These are phyloP conservation scores for Pseudisothecium myosuroides DNA, from an alignment of 225 moss, liverwort and hornwort genomes.

Conservation along the genomic window DNA sequence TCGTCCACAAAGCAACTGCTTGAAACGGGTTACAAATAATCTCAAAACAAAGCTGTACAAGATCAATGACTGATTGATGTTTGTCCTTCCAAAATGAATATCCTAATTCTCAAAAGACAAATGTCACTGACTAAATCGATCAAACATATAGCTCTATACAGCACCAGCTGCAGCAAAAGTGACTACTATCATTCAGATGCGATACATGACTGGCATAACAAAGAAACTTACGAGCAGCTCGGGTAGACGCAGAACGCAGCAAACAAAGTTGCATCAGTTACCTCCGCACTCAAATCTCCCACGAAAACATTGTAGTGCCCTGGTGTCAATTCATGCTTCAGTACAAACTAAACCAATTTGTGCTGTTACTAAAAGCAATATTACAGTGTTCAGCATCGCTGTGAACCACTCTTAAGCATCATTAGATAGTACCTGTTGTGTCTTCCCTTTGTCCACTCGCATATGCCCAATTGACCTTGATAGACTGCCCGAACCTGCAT, in stretches of 20 bases:
- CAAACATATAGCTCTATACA: not conserved
- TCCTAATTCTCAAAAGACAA: not conserved
- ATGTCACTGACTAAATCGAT: not conserved
- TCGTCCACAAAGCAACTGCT: not conserved
- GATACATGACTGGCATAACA: not conserved
- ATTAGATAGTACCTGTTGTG: conserved; percentile 61
- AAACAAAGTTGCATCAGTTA: conserved; percentile 94
- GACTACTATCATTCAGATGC: not conserved
- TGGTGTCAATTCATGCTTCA: conserved; percentile 17
- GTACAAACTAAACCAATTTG: not conserved
- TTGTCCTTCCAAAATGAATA: not conserved
- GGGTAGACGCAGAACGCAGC: conserved; percentile 95
- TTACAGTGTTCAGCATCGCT: not conserved
- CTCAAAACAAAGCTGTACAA: not conserved
- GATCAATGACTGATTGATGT: not conserved
- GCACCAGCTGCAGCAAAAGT: not conserved
- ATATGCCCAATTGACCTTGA: conserved; percentile 99
- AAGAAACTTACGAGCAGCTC: conserved; percentile 87
- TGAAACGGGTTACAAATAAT: not conserved
- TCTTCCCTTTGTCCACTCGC: conserved; percentile 98
- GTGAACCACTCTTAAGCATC: not conserved
- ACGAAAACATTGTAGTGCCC: conserved; percentile 96
- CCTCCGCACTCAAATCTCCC: conserved; percentile 96
- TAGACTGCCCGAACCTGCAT: conserved; percentile 86
- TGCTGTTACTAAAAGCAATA: not conserved